These are phyloP conservation scores for Nyctanthes arbortristis DNA, from an alignment of 257 asterid genomes.

Conservation along the genomic window DNA sequence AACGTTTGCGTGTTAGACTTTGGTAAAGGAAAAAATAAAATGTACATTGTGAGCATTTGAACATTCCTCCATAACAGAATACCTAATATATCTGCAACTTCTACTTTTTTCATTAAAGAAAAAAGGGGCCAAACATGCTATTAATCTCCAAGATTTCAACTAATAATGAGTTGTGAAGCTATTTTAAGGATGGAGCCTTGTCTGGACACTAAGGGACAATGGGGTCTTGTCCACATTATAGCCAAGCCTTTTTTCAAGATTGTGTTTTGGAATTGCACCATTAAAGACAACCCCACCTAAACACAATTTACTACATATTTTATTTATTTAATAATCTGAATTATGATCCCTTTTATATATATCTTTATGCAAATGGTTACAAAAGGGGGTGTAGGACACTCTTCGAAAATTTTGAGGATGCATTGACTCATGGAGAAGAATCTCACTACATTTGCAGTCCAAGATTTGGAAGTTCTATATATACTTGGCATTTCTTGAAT, in stretches of 20 bases:
- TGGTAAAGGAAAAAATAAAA: too few relatives aligned
- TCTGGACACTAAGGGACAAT: slow-evolving; percentile 58
- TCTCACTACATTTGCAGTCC: background rate
- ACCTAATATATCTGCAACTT: too few relatives aligned
- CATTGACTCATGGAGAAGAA: background rate
- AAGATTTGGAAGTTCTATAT: background rate
- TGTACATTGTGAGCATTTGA: too few relatives aligned
- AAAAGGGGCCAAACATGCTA: background rate
- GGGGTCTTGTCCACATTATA: slow-evolving; percentile 42
- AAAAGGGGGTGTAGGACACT: background rate
- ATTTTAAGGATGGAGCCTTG: slow-evolving; percentile 47
- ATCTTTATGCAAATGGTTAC: background rate
- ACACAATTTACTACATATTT: too few relatives aligned
- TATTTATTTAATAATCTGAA: background rate
- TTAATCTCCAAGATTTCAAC: slow-evolving; percentile 13
- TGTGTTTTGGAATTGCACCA: slow-evolving; percentile 25
- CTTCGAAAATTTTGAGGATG: background rate
- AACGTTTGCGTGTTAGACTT: too few relatives aligned
- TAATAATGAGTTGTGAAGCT: slow-evolving; percentile 30
- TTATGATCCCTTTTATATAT: background rate
- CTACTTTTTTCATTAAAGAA: too few relatives aligned
- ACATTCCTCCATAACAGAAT: too few relatives aligned
- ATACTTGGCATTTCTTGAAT: background rate
- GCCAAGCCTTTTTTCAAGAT: slow-evolving; percentile 31
- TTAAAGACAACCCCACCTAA: slow-evolving; percentile 35